Evolutionary conservation across 768 basidiomycete genomes (phyloP).

Genomic region (Mycena epipterygia): DNA sequence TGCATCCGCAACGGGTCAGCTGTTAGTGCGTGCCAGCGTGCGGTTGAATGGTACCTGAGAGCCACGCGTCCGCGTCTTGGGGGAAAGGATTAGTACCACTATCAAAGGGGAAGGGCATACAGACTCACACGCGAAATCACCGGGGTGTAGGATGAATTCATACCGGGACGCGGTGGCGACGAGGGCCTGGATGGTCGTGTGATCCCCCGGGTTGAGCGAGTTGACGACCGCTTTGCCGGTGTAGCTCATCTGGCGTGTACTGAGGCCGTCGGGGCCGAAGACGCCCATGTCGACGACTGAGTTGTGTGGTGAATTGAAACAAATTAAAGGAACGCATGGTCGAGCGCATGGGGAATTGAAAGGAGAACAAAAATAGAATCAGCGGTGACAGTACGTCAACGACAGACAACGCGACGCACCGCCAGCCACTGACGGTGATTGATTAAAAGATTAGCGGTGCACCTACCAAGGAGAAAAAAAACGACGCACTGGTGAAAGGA

Average conservation of each 20-base stretch:
- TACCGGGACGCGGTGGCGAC: constrained; percentile 10
- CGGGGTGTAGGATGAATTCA: constrained; percentile 18
- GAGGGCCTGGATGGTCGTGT: constrained; percentile 17
- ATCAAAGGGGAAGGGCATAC: constrained; percentile 4
- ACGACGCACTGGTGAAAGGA: constrained; percentile 17
- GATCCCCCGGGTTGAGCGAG: constrained; percentile 16
- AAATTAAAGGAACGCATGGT: constrained; percentile 14
- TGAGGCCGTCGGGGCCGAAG: constrained; percentile 19
- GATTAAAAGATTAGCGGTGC: constrained; percentile 4
- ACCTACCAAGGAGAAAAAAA: constrained; percentile 3
- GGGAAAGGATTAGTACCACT: constrained; percentile 9
- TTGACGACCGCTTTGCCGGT: constrained; percentile 14
- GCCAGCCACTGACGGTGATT: constrained; percentile 13
- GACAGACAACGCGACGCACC: constrained; percentile 16
- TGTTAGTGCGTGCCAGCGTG: constrained; percentile 7
- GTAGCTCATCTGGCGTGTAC: constrained; percentile 21
- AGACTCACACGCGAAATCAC: constrained; percentile 20
- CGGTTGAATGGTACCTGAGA: constrained; percentile 9
- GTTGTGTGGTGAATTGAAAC: constrained; percentile 1
- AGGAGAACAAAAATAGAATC: constrained; percentile 14
- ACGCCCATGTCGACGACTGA: constrained; percentile 21
- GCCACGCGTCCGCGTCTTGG: constrained; percentile 20
- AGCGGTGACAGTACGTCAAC: constrained; percentile 6
- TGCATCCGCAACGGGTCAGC: constrained; percentile 4
- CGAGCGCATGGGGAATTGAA: constrained; percentile 12